A percentile compares a stretch with the other conserved stretches of the same genome.
These are phyloP conservation scores for Juglanconis oblonga DNA, from an alignment of 2,329 filamentous ascomycete genomes.

Conservation along the genomic window DNA sequence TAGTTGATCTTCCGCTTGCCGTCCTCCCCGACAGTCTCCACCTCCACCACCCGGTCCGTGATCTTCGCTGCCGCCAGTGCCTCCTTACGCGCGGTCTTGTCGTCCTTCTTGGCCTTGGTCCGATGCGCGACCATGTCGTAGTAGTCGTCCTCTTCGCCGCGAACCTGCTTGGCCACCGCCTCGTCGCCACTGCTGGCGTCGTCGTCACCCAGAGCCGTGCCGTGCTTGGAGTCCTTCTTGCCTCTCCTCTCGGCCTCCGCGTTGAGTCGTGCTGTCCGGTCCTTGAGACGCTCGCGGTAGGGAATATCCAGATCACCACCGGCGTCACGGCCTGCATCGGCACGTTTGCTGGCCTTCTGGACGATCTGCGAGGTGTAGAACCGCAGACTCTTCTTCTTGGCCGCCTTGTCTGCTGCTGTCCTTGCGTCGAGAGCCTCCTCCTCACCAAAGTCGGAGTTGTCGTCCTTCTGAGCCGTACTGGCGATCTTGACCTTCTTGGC, in stretches of 20 bases:
- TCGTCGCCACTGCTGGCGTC: slow-evolving; percentile 63
- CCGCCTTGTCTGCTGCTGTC: slow-evolving; percentile 81
- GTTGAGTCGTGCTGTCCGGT: slow-evolving; percentile 82
- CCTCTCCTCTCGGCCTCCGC: slow-evolving; percentile 85
- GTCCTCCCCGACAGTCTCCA: slow-evolving; percentile 71
- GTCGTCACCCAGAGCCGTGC: slow-evolving; percentile 65
- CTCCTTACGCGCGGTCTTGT: slow-evolving; percentile 59
- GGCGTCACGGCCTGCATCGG: slow-evolving; percentile 67
- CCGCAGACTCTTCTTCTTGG: slow-evolving; percentile 85
- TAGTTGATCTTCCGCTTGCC: slow-evolving; percentile 93
- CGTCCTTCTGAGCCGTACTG: slow-evolving; percentile 44
- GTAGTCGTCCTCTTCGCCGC: slow-evolving; percentile 65
- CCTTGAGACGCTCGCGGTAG: slow-evolving; percentile 81
- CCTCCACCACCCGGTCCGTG: slow-evolving; percentile 59
- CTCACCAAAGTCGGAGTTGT: slow-evolving; percentile 90
- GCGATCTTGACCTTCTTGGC: slow-evolving; percentile 34
- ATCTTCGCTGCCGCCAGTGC: slow-evolving; percentile 61
- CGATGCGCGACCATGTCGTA: slow-evolving; percentile 81
- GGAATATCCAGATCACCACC: slow-evolving; percentile 83
- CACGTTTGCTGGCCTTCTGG: slow-evolving; percentile 87
- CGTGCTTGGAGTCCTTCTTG: slow-evolving; percentile 58
- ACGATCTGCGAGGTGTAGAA: slow-evolving; percentile 99
- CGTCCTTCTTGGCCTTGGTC: slow-evolving; percentile 69
- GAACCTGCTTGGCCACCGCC: slow-evolving; percentile 54
- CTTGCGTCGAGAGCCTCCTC: slow-evolving; percentile 75